These are phyloP conservation scores for Gossypium turneri DNA, from an alignment of 345 rosid genomes.

Conservation along the genomic window DNA sequence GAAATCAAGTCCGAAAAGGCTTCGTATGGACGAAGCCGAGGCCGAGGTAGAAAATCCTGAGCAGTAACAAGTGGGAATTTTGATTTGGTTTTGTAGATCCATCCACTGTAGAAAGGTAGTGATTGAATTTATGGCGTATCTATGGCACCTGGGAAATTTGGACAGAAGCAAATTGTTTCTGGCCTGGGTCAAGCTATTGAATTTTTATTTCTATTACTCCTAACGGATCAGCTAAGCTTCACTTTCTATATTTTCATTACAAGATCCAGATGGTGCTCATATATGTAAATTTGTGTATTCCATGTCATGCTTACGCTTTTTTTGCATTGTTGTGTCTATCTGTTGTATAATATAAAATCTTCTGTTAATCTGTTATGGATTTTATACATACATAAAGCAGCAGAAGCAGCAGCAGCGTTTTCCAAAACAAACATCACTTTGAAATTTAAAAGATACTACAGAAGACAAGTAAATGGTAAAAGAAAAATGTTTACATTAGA, in stretches of 20 bases:
- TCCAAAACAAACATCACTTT: too few species aligned
- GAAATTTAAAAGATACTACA: too few species aligned
- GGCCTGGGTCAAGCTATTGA: neutral
- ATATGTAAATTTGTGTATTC: too few species aligned
- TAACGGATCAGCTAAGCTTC: neutral
- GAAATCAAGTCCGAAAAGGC: constrained; percentile 38
- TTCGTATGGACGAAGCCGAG: constrained; percentile 25
- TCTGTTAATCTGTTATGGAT: too few species aligned
- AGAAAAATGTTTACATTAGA: too few species aligned
- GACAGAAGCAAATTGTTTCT: neutral
- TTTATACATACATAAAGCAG: too few species aligned
- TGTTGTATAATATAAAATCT: too few species aligned
- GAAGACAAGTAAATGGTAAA: too few species aligned
- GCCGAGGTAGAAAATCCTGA: constrained; percentile 34
- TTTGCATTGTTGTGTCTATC: too few species aligned
- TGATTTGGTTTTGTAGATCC: neutral
- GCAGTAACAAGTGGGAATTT: constrained; percentile 16
- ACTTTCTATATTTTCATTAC: neutral
- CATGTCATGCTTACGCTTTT: too few species aligned
- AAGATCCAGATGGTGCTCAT: neutral
- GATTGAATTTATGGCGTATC: neutral
- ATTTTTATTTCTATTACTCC: neutral
- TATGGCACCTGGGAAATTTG: neutral
- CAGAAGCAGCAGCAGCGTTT: too few species aligned
- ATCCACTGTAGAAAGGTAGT: neutral